A percentile compares a stretch with the other conserved stretches of the same genome.
phyloP scores from a whole-genome alignment of 345 rosid genomes.

The Eutrema yunnanense region DNA sequence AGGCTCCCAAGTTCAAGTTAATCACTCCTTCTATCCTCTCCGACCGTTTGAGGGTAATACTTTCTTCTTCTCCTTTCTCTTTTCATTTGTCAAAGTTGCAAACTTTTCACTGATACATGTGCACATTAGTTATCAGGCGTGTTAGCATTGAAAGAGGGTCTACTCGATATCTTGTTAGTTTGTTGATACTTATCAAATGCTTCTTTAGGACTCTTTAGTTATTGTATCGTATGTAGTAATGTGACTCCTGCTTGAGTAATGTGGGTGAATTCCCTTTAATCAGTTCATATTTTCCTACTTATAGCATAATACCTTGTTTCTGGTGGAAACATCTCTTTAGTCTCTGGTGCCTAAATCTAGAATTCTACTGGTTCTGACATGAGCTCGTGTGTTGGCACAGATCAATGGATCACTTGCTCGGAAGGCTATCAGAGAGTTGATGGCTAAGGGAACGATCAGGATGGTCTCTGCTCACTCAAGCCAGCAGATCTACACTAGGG shows the following conservation, averaged over 20 bases:
- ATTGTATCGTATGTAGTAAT: neutral
- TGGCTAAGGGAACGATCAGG: conserved; percentile 72
- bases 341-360: neutral
- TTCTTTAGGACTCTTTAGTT: too few relatives aligned
- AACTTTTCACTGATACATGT: too few relatives aligned
- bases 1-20: conserved; percentile 43
- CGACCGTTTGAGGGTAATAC: conserved; percentile 24
- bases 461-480: conserved; percentile 73
- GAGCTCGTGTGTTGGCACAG: conserved; percentile 22
- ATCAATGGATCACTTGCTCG: conserved; percentile 71
- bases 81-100: too few relatives aligned
- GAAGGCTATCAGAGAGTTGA: conserved; percentile 66
- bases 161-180: neutral
- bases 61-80: too few relatives aligned
- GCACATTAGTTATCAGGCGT: too few relatives aligned
- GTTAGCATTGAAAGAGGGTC: neutral
- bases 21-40: conserved; percentile 42
- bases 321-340: neutral
- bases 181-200: too few relatives aligned
- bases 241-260: neutral
- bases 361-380: neutral
- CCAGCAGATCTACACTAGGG: conserved; percentile 86
- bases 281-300: too few relatives aligned
- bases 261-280: neutral
- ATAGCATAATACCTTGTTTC: neutral